Base-by-base conservation (phyloP, 202 grass and related monocot species). In the Digitaria exilis region DNA sequence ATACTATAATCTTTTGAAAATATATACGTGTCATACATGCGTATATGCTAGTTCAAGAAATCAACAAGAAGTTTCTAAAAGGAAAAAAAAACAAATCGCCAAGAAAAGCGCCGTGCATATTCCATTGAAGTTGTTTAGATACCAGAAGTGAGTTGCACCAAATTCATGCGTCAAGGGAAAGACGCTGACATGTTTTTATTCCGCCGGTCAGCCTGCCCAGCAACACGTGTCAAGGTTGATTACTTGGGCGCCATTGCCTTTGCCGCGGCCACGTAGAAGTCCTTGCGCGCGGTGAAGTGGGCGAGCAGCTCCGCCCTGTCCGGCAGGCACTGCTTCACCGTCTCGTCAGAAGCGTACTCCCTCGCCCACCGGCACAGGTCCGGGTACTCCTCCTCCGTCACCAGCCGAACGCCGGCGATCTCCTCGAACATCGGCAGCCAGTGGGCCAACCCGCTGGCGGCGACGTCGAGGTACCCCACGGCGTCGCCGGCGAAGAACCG, bases 401-500 rank as follows among this genome's bases (percentile, higher is more conserved):
- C 49, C 63, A 80, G 0, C 4, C 16, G 28, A 31, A 80, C 31
- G 46, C 63, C 77, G 18, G 63, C 31, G 4, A 69, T 63, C 77
- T 80, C 77, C 77, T 80, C 32, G 22, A 67, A 30, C 1, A 69
- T 64, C 1, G 48, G 22, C 16, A 80, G 49, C 78, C 78, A 80
- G 24, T 54, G 78, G 18, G 78, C 64, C 22, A 80, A 26, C 24
- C 32, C 49, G 11, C 63, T 14, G 64, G 78, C 78, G 16, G 73
- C 80, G 46, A 96, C 30, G 75, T 92, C 93, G 2, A 91, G 85
- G 50, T 87, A 69, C 5, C 93, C 93, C 19, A 88, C 37, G 28
- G 26, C 3, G 13, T 88, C 82, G 10, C 93, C 93, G 0, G 87
- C 90, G 63, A 92, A 95, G 69, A 95, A 92, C 7, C 50, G 80